Base-by-base conservation (phyloP, 768 basidiomycete species). In the Boletales sp. region DNA sequence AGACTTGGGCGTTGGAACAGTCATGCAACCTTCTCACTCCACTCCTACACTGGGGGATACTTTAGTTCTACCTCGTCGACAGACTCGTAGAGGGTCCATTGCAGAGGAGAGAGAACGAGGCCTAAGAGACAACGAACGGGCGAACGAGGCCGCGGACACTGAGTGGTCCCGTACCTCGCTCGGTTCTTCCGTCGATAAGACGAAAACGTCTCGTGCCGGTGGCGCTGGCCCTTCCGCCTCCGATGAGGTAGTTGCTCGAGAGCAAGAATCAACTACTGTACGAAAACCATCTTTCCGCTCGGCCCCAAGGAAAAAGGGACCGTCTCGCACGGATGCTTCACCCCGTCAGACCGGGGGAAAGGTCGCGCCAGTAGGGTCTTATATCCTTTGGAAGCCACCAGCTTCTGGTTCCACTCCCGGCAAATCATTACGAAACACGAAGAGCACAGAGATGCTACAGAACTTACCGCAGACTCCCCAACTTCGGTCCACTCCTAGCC, bases 371-470 rank as follows among this genome's bases (percentile, higher is more conserved):
- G 10, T 14, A 29, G 47, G 50, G 30, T 64, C 43, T 46, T 54
- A 57, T 32, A 43, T 67, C 14, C 49, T 49, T 18, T 61, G 56
- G 56, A 68, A 59, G 50, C 62, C 72, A 31, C 45, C 60, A 15
- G 58, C 57, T 42, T 43, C 67, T 18, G 51, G 50, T 34, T 54
- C 79, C 2, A 64, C 72, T 13, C 76, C 78, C 31, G 29, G 24
- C 32, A 57, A 47, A 40, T 4, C 46, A 2, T 18, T 68, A 27
- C 68, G 63, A 55, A 62, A 59, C 32, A 54, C 60, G 27, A 68
- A 52, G 54, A 68, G 67, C 38, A 53, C 65, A 34, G 67, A 68
- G 37, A 52, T 58, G 52, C 60, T 68, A 34, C 65, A 62, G 39
- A 57, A 50, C 24, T 8, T 48, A 11, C 51, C 55, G 7, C 53